A percentile compares a stretch with the other conserved stretches of the same genome.
Evolutionary conservation across 2,329 filamentous ascomycete genomes (phyloP).

Genomic region (Xylaria sp.): DNA sequence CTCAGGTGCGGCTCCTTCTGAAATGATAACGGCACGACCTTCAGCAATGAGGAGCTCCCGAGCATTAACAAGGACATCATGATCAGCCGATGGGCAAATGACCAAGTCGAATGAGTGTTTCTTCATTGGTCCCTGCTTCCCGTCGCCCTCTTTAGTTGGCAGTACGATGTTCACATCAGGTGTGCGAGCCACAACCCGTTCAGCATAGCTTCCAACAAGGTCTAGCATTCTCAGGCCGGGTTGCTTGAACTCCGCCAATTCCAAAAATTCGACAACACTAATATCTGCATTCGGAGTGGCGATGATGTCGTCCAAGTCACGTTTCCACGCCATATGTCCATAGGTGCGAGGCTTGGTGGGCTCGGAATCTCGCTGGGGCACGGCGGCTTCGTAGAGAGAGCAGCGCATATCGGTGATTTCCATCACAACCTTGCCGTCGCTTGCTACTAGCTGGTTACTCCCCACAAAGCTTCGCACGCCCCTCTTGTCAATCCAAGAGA

Average conservation of each 20-base stretch:
- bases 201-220: too few relatives aligned
- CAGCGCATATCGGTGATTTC: slow-evolving; percentile 37
- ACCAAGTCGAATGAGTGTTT: too few relatives aligned
- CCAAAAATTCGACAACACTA: not conserved
- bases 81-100: too few relatives aligned
- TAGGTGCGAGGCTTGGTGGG: slow-evolving; percentile 16
- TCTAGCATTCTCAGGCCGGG: not conserved
- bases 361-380: slow-evolving; percentile 29
- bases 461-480: slow-evolving; percentile 33
- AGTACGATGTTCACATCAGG: too few relatives aligned
- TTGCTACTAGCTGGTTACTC: slow-evolving; percentile 33
- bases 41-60: too few relatives aligned
- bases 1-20: too few relatives aligned
- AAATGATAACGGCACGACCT: too few relatives aligned
- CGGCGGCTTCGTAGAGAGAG: slow-evolving; percentile 39
- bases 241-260: slow-evolving; percentile 5
- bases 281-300: too few relatives aligned
- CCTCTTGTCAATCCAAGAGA: slow-evolving; percentile 19
- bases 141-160: too few relatives aligned
- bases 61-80: too few relatives aligned
- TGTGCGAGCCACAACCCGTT: too few relatives aligned
- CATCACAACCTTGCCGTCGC: slow-evolving; percentile 37
- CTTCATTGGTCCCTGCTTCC: too few relatives aligned
- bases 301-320: slow-evolving; percentile 30
- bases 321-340: slow-evolving; percentile 37